Percentiles rank a stretch among this genome's conserved stretches.
phyloP scores from a whole-genome alignment of 1,284 basidiomycete species.

The Termitomyces sp. region DNA sequence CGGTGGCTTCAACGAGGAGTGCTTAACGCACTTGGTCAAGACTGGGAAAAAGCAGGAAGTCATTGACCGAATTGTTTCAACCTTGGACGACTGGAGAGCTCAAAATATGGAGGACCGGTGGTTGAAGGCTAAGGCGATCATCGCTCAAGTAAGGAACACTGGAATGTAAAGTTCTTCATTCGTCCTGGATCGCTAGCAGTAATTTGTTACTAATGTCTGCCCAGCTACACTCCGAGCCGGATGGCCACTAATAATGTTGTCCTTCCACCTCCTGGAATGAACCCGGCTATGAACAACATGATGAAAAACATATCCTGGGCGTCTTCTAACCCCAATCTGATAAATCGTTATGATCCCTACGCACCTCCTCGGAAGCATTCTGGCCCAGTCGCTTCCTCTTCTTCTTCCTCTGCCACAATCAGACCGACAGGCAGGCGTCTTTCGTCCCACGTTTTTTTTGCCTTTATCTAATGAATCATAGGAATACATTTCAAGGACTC shows the following conservation, averaged over 20 bases:
- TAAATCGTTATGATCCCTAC: constrained; percentile 57
- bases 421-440: constrained; percentile 25
- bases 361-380: constrained; percentile 47
- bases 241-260: constrained; percentile 20
- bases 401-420: constrained; percentile 27
- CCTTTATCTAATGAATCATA: constrained; percentile 23
- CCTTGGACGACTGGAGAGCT: constrained; percentile 56
- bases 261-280: constrained; percentile 19
- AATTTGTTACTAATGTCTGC: not conserved
- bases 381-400: constrained; percentile 19
- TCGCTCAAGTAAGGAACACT: constrained; percentile 53
- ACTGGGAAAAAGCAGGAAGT: constrained; percentile 83
- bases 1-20: constrained; percentile 67
- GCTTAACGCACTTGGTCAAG: constrained; percentile 60
- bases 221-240: constrained; percentile 29
- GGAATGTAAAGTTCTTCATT: constrained; percentile 46
- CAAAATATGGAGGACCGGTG: constrained; percentile 55
- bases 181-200: not conserved
- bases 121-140: constrained; percentile 56
- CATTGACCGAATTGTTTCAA: constrained; percentile 60
- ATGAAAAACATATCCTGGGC: constrained; percentile 23
- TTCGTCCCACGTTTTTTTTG: not conserved
- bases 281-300: constrained; percentile 20
- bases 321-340: constrained; percentile 21
- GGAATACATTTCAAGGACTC: constrained; percentile 75